A percentile compares a stretch with the other conserved stretches of the same genome.
These are phyloP conservation scores for Trichoderma atrobrunneum DNA, from an alignment of 2,329 filamentous ascomycete species.

Conservation along the genomic window DNA sequence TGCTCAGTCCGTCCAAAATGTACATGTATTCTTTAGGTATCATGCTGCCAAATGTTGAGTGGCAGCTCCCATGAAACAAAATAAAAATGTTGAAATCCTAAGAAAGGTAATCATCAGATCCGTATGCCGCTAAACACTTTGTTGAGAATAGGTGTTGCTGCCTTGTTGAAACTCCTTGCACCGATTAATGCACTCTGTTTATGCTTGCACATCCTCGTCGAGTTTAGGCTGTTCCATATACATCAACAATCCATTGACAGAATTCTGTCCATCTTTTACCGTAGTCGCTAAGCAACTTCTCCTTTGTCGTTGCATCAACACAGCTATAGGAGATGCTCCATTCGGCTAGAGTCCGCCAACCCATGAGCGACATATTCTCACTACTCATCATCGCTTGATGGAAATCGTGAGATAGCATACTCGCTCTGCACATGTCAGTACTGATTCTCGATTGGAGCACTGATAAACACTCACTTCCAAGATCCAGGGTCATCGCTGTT, in stretches of 20 bases:
- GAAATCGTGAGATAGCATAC: conserved; percentile 9
- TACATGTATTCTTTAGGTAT: background rate
- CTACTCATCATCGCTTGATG: conserved; percentile 11
- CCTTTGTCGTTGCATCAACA: background rate
- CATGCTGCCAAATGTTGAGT: conserved; percentile 1
- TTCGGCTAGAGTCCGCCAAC: conserved; percentile 2
- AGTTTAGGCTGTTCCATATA: background rate
- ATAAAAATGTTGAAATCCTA: background rate
- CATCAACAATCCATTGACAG: background rate
- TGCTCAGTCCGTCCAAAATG: background rate
- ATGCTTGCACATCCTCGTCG: background rate
- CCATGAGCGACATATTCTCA: conserved; percentile 8
- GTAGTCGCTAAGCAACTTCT: background rate
- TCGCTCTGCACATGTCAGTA: background rate
- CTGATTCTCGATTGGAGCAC: too few relatives aligned
- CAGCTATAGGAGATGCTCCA: conserved; percentile 6
- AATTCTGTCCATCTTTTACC: background rate
- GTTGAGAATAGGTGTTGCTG: background rate
- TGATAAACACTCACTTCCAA: background rate
- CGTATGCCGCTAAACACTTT: background rate
- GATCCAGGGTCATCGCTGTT: conserved; percentile 80
- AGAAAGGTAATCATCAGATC: background rate
- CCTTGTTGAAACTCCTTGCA: conserved; percentile 4
- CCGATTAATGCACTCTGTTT: background rate
- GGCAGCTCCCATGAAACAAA: background rate